Evolutionary conservation across 2,329 filamentous ascomycete species (phyloP).

Genomic region (Aspergillus chevalieri): DNA sequence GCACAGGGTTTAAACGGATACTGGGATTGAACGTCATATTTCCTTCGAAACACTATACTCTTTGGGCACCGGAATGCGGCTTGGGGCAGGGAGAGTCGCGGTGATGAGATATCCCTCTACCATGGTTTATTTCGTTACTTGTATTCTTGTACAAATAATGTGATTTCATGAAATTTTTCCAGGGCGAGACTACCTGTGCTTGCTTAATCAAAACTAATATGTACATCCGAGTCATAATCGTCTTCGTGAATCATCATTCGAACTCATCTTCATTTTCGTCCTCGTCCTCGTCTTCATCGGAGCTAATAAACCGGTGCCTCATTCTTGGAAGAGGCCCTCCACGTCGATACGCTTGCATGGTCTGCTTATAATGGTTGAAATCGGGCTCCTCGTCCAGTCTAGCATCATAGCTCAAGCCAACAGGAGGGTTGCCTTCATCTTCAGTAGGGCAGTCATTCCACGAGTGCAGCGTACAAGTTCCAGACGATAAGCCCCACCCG

Average conservation of each 20-base stretch:
- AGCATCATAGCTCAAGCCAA: conserved; percentile 57
- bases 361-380: conserved; percentile 34
- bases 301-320: too few relatives aligned
- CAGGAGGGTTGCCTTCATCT: conserved; percentile 57
- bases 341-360: neutral
- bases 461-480: conserved; percentile 71
- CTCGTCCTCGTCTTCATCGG: too few relatives aligned
- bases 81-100: neutral
- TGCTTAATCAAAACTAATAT: neutral
- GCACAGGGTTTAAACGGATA: neutral
- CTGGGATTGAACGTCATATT: neutral
- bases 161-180: neutral
- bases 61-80: neutral
- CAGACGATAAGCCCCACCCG: conserved; percentile 64
- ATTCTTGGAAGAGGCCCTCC: too few relatives aligned
- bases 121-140: conserved; percentile 1
- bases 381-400: conserved; percentile 47
- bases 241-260: too few relatives aligned
- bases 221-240: too few relatives aligned
- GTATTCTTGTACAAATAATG: conserved; percentile 7
- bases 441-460: conserved; percentile 62
- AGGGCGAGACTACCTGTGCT: neutral
- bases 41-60: neutral
- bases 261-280: too few relatives aligned
- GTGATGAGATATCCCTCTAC: neutral